Percentiles rank a stretch among this genome's conserved stretches.
These are phyloP conservation scores for Capniomyces stellatus DNA, from an alignment of 371 early-diverging fungal species.

Conservation along the genomic window DNA sequence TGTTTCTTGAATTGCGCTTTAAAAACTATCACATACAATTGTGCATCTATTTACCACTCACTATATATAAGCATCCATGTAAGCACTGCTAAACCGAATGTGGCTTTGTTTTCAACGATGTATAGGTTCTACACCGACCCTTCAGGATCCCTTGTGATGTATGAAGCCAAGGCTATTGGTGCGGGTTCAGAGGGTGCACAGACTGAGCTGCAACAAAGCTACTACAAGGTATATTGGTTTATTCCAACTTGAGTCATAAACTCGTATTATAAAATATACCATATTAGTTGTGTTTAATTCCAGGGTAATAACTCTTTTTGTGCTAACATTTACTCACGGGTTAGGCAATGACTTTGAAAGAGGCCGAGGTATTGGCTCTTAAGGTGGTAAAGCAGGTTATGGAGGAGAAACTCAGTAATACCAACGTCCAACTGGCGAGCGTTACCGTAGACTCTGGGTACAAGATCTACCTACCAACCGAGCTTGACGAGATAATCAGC, in stretches of 20 bases:
- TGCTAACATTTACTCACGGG: too few relatives aligned
- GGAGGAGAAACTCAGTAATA: conserved; percentile 95
- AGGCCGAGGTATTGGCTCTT: conserved; percentile 77
- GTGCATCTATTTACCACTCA: conserved; percentile 28
- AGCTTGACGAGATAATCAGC: conserved; percentile 29
- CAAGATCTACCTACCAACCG: conserved; percentile 50
- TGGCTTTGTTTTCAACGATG: conserved; percentile 13
- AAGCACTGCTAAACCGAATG: too few relatives aligned
- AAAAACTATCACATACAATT: conserved; percentile 16
- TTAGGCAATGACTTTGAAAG: conserved; percentile 51
- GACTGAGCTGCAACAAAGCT: conserved; percentile 90
- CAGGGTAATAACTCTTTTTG: not conserved
- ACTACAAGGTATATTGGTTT: conserved; percentile 40
- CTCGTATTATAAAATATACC: too few relatives aligned
- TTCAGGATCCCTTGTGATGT: conserved; percentile 55
- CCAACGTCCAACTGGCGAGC: conserved; percentile 90
- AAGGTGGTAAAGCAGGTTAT: conserved; percentile 98
- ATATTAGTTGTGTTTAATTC: conserved; percentile 1
- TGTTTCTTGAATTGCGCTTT: too few relatives aligned
- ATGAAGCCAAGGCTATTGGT: conserved; percentile 80
- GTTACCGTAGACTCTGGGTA: conserved; percentile 62
- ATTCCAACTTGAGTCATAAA: too few relatives aligned
- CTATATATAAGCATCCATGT: too few relatives aligned
- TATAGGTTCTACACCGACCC: conserved; percentile 96
- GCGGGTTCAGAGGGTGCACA: conserved; percentile 97